Conservation (phyloP, 2,329 filamentous ascomycete genomes). For the Diaporthe ilicicola region DNA sequence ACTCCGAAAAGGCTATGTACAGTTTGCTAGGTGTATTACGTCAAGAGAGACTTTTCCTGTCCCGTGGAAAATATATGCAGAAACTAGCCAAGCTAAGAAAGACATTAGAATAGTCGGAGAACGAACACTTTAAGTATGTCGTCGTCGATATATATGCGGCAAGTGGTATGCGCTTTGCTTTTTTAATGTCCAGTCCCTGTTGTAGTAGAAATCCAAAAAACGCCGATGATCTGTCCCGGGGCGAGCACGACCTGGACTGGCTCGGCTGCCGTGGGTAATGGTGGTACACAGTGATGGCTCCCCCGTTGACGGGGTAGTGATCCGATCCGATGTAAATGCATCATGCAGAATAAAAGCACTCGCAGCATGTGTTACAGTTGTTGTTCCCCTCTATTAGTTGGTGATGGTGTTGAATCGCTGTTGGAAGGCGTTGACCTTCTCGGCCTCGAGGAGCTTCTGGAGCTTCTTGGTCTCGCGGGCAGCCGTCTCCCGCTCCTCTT, state of each 20-base stretch:
- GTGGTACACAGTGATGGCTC: constrained; percentile 12
- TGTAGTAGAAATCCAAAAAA: constrained; percentile 22
- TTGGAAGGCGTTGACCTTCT: constrained; percentile 65
- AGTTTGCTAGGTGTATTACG: constrained; percentile 25
- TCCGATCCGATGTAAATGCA: constrained; percentile 32
- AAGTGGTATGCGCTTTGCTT: constrained; percentile 21
- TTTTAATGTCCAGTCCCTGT: constrained; percentile 26
- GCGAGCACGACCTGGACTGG: not conserved
- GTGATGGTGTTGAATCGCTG: constrained; percentile 47
- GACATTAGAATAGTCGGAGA: constrained; percentile 22
- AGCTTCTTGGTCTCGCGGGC: constrained; percentile 75
- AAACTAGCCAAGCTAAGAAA: constrained; percentile 25
- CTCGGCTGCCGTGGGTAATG: constrained; percentile 8
- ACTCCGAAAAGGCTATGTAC: constrained; percentile 13
- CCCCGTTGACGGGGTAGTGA: not conserved
- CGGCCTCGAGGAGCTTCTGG: constrained; percentile 71
- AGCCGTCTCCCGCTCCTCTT: constrained; percentile 78
- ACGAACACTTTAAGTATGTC: constrained; percentile 5
- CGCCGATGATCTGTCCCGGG: constrained; percentile 24
- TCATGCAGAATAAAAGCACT: constrained; percentile 22
- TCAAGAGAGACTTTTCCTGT: not conserved
- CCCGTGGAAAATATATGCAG: constrained; percentile 10
- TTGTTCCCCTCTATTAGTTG: not conserved
- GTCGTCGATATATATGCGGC: constrained; percentile 23
- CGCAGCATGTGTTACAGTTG: not conserved